Base-by-base conservation (phyloP, 805 yeast genomes). In the Torulaspora microellipsoides region DNA sequence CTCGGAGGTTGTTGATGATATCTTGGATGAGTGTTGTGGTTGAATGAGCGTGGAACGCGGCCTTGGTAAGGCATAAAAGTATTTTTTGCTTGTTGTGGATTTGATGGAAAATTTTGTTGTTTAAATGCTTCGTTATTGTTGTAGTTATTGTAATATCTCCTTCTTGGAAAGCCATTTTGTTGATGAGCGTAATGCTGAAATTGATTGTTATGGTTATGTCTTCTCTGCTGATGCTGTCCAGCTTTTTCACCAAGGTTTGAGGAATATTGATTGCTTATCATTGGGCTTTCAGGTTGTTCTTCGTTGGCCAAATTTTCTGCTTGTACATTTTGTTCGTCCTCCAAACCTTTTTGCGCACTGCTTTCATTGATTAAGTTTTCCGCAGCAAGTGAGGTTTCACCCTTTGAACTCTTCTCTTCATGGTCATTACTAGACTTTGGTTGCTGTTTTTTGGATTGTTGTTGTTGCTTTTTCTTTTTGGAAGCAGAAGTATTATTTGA, bases 121-220 rank as follows among this genome's bases (percentile, higher is more conserved):
- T 48, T 47, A 28, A 40, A 36, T n/a, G 55, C 30, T 28, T 46
- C 50, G 40, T 40, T 44, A 23, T 33, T 36, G 40, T 46, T 45
- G 36, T 36, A 46, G 20, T 48, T 48, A 39, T 48, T 54, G 33
- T 51, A 53, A 31, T 43, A 51, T 40, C 51, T 58, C 51, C 56
- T 57, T 46, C 57, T 57, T 44, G 42, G 59, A 25, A 38, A 45
- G 13, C 48, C 46, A 34, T 41, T 45, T 41, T 48, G 47, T 28
- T 45, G 49, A 25, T 44, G 43, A 12, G 43, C 38, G 17, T 47
- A 45, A 29, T 48, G 49, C 40, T 48, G 52, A 17, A 32, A 40
- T 33, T 39, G 46, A 33, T 30, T 42, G 27, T 38, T 41, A 15
- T 47, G 47, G 32, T 42, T 43, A 23, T 46, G 47, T 27, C 40